Evolutionary conservation across 2,329 filamentous ascomycete species (phyloP).

Genomic region (Trichoderma endophyticum): DNA sequence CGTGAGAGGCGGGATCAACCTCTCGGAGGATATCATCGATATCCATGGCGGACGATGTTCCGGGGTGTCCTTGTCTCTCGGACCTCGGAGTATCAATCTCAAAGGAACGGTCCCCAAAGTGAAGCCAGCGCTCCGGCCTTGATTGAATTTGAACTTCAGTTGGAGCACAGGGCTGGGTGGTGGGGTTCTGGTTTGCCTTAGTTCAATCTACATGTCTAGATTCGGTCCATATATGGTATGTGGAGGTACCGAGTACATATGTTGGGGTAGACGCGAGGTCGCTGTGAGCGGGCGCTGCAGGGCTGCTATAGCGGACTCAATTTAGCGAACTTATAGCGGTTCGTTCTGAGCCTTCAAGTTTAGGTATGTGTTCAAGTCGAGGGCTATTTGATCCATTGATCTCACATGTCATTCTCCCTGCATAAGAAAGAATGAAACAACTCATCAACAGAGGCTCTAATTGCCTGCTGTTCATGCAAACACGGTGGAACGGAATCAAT

Average conservation of each 20-base stretch:
- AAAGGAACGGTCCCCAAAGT: background rate
- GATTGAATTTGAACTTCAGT: background rate
- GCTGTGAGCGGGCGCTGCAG: background rate
- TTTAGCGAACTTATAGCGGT: background rate
- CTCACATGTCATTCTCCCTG: background rate
- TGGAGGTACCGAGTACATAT: background rate
- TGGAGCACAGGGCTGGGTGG: background rate
- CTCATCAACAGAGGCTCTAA: background rate
- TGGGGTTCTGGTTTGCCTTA: background rate
- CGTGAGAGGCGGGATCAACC: conserved; percentile 59
- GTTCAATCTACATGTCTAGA: background rate
- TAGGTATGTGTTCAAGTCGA: background rate
- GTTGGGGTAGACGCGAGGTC: background rate
- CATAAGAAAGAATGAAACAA: background rate
- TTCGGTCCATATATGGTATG: background rate
- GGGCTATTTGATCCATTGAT: background rate
- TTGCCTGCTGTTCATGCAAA: background rate
- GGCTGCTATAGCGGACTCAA: background rate
- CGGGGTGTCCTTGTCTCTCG: background rate
- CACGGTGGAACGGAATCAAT: background rate
- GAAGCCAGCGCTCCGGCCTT: background rate
- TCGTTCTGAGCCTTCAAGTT: background rate
- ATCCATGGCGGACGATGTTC: conserved; percentile 52
- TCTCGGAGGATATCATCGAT: conserved; percentile 78
- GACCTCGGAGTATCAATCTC: background rate